A percentile compares a stretch with the other conserved stretches of the same genome.
These are phyloP conservation scores for Euphorbia lathyris DNA, from an alignment of 345 rosid species.

Conservation along the genomic window DNA sequence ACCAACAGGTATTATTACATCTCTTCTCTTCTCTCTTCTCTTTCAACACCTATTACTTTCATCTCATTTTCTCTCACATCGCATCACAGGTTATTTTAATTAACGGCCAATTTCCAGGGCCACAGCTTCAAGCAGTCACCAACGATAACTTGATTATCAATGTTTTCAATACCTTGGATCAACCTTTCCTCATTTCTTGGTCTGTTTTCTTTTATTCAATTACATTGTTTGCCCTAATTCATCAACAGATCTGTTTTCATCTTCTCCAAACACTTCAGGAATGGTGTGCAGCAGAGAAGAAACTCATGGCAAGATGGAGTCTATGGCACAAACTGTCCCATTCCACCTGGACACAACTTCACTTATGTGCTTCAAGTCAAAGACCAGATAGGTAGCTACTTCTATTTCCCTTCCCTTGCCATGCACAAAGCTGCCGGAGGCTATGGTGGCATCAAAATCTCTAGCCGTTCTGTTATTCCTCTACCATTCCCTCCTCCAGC, in stretches of 20 bases:
- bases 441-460: conserved; percentile 61
- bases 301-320: conserved; percentile 87
- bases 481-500: conserved; percentile 73
- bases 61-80: too few species aligned
- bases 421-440: conserved; percentile 89
- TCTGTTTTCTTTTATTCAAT: conserved; percentile 21
- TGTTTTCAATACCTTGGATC: conserved; percentile 84
- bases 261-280: conserved; percentile 32
- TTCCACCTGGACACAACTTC: conserved; percentile 75
- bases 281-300: conserved; percentile 78
- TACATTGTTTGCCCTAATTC: background rate
- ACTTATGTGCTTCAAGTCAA: conserved; percentile 71
- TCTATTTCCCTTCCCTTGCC: conserved; percentile 77
- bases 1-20: conserved; percentile 42
- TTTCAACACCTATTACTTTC: too few species aligned
- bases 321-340: conserved; percentile 76
- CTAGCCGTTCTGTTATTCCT: conserved; percentile 71
- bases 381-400: conserved; percentile 84
- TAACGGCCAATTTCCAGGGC: conserved; percentile 94
- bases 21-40: too few species aligned
- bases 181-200: conserved; percentile 91
- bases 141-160: conserved; percentile 81
- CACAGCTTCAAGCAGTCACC: conserved; percentile 72
- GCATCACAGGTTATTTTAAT: conserved; percentile 71
- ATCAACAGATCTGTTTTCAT: background rate